Evolutionary conservation across 768 basidiomycete species (phyloP).

Genomic region (Auricularia heimuer): DNA sequence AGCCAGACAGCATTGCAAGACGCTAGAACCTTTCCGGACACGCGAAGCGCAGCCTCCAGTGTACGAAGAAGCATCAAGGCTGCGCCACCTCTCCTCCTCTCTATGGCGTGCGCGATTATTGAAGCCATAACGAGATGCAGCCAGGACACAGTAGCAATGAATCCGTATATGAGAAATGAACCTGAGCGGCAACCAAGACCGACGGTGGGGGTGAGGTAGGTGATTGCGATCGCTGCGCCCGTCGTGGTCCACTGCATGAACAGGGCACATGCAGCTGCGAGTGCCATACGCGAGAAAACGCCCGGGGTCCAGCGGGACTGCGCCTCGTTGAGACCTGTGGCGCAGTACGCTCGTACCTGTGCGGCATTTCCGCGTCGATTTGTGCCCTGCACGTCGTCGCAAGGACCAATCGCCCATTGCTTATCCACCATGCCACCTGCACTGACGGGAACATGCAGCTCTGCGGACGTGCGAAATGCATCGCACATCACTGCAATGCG

Average conservation of each 20-base stretch:
- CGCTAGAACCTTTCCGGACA: constrained; percentile 20
- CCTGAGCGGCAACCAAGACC: constrained; percentile 27
- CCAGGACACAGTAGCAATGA: constrained; percentile 22
- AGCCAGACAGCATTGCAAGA: constrained; percentile 19
- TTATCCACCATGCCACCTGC: background rate
- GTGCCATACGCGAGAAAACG: constrained; percentile 10
- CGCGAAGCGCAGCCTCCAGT: constrained; percentile 15
- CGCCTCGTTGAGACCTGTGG: background rate
- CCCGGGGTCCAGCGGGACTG: background rate
- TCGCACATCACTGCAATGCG: constrained; percentile 5
- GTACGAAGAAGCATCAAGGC: constrained; percentile 1
- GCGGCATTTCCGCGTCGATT: background rate
- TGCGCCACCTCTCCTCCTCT: background rate
- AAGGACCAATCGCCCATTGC: background rate
- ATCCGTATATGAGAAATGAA: constrained; percentile 22
- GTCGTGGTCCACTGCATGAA: constrained; percentile 26
- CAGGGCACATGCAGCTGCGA: constrained; percentile 23
- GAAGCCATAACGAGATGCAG: constrained; percentile 19
- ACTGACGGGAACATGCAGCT: background rate
- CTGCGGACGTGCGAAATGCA: background rate
- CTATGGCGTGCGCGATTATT: background rate
- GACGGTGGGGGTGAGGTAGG: constrained; percentile 24
- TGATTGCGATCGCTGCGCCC: constrained; percentile 18
- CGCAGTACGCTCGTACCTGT: background rate
- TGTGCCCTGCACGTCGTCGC: background rate